Base-by-base conservation (phyloP, 768 basidiomycete species). In the Amanita muscaria region DNA sequence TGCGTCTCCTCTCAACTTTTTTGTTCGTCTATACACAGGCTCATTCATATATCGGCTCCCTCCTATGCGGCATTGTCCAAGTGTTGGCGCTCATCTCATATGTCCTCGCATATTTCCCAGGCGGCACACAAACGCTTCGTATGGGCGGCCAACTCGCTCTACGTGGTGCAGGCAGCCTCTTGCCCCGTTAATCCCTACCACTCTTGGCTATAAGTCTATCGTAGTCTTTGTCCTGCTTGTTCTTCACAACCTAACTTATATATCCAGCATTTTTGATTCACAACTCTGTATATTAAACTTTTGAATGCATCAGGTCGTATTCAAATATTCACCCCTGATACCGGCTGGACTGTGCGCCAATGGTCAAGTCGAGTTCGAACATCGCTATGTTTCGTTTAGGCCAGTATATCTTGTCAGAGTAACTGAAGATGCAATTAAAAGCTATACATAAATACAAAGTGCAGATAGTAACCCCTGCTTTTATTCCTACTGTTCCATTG, bases 41-140 rank as follows among this genome's bases (percentile, higher is more conserved):
- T 10, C 79, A 83, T 38, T 91, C 91, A 15, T 91, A 90, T 49
- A 51, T 99, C 22, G 89, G 90, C 6, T 93, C 89, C 1, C 64
- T 99, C 30, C 58, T 96, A 43, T 79, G 79, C 24, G 91, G 87
- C 10, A 74, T 81, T 27, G 71, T 96, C 4, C 36, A 89, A 77
- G 79, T 96, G 31, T 66, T 87, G 34, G 81, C 93, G 2, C 77
- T 99, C 14, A 69, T 96, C 11, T 74, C 85, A 11, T 99, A 99
- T 58, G 74, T 98, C 5, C 71, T 91, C 14, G 92, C 92, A 0
- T 98, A 97, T 66, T 98, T 99, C 65, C 96, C 96, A 15, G 92
- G 88, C 8, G 94, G 84, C 22, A 74, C 73, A 22, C 80, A 83
- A 53, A 90, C 89, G 1, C 68, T 91, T 16, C 77, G 83, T 16